Conservation (phyloP, 192 early-diverging fungal species). For the Coemansia interrupta region DNA sequence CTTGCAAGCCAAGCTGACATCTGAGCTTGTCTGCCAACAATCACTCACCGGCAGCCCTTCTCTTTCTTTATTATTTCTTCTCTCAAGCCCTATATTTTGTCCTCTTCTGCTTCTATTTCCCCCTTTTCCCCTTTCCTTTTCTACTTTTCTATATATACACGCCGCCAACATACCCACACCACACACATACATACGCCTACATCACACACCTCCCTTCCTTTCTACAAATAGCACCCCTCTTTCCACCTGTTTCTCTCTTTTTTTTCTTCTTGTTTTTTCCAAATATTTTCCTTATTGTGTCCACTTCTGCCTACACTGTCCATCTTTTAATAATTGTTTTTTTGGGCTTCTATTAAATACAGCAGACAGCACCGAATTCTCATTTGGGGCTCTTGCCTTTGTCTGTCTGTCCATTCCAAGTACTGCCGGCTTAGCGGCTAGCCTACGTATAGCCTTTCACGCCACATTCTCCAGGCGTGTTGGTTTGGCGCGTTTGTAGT, state of each 20-base stretch:
- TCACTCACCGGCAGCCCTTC: slow-evolving; percentile 1
- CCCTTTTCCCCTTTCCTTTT: slow-evolving; percentile 8
- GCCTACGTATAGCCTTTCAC: no score
- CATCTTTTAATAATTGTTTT: neutral
- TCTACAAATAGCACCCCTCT: slow-evolving; percentile 1
- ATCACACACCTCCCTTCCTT: slow-evolving; percentile 3
- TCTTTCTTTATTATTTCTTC: slow-evolving; percentile 2
- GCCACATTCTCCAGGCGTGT: no score
- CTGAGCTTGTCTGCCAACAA: slow-evolving; percentile 12
- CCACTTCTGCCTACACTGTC: neutral
- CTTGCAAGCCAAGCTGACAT: slow-evolving; percentile 6
- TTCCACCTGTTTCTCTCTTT: neutral
- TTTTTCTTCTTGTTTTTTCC: neutral
- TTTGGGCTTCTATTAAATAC: no score
- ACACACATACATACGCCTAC: slow-evolving; percentile 6
- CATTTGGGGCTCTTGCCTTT: no score
- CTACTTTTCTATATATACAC: slow-evolving; percentile 5
- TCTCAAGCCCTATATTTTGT: slow-evolving; percentile 1
- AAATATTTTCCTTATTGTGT: neutral
- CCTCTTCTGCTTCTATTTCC: slow-evolving; percentile 2
- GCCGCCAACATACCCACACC: neutral
- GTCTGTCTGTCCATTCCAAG: no score
- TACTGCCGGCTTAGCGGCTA: no score
- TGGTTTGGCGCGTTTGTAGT: no score
- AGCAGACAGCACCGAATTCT: no score